Evolutionary conservation across 345 rosid genomes (phyloP).

Genomic region (Populus simonii): DNA sequence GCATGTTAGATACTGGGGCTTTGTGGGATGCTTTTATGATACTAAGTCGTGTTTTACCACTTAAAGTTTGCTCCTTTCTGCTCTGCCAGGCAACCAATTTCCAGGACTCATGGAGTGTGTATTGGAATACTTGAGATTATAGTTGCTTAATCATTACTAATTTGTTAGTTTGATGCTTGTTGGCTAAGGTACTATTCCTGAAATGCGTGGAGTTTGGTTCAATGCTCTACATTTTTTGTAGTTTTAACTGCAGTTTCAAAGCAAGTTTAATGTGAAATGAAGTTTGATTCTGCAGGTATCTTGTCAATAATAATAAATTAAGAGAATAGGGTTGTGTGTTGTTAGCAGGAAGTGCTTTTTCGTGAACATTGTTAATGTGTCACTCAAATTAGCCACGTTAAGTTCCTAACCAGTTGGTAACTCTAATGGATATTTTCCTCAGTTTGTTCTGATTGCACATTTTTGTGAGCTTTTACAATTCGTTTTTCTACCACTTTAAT

Average conservation of each 20-base stretch:
- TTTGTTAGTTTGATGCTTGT: neutral
- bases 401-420: neutral
- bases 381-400: neutral
- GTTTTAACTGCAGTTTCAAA: neutral
- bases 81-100: no score
- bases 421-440: no score
- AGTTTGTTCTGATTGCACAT: neutral
- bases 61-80: neutral
- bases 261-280: neutral
- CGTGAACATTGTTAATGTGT: neutral
- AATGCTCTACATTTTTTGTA: neutral
- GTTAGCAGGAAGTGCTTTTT: neutral
- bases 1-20: no score
- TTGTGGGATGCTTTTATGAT: neutral
- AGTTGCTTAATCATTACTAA: neutral
- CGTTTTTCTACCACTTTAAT: neutral
- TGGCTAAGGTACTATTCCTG: neutral
- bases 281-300: neutral
- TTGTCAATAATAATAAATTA: neutral
- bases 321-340: neutral
- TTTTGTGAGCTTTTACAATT: neutral
- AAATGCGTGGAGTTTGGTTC: neutral
- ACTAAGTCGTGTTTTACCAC: neutral
- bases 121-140: neutral
- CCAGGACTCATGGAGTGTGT: neutral